Conservation (phyloP, 331 rosid species). For the Cydonia oblonga region DNA sequence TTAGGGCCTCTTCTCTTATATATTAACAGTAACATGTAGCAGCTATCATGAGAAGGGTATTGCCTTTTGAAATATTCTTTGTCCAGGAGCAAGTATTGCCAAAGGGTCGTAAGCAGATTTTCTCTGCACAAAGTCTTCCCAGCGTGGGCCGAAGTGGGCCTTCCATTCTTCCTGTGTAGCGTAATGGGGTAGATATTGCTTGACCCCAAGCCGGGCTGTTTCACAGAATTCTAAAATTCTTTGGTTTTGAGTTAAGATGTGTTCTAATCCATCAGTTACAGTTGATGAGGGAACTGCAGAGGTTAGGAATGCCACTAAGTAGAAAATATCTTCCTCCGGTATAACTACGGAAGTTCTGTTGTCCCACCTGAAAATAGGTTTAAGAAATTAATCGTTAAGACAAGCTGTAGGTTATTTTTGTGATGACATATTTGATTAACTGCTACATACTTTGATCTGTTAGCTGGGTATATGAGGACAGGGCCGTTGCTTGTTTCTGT, state of each 20-base stretch:
- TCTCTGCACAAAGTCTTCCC: conserved; percentile 62
- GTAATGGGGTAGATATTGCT: conserved; percentile 83
- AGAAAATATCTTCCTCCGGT: conserved; percentile 83
- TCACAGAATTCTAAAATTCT: conserved; percentile 77
- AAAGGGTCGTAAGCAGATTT: conserved; percentile 80
- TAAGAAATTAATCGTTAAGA: conserved; percentile 7
- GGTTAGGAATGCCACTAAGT: conserved; percentile 74
- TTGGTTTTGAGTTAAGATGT: conserved; percentile 66
- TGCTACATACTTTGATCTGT: conserved; percentile 91
- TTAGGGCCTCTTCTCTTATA: conserved; percentile 10
- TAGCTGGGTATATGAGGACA: conserved; percentile 77
- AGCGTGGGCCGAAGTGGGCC: conserved; percentile 72
- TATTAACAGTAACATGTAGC: conserved; percentile 5
- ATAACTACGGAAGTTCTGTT: conserved; percentile 64
- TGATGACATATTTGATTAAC: neutral
- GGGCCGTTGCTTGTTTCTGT: conserved; percentile 93
- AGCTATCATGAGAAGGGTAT: conserved; percentile 34
- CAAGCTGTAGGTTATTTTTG: neutral
- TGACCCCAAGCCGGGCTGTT: conserved; percentile 53
- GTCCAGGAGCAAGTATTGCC: conserved; percentile 91
- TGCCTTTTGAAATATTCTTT: conserved; percentile 77
- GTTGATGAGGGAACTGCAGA: conserved; percentile 78
- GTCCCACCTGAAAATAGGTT: conserved; percentile 73
- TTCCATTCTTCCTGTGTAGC: conserved; percentile 58
- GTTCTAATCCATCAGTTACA: conserved; percentile 62